Conservation (phyloP, 2,329 filamentous ascomycete genomes). For the Pestalotiopsis sp. region DNA sequence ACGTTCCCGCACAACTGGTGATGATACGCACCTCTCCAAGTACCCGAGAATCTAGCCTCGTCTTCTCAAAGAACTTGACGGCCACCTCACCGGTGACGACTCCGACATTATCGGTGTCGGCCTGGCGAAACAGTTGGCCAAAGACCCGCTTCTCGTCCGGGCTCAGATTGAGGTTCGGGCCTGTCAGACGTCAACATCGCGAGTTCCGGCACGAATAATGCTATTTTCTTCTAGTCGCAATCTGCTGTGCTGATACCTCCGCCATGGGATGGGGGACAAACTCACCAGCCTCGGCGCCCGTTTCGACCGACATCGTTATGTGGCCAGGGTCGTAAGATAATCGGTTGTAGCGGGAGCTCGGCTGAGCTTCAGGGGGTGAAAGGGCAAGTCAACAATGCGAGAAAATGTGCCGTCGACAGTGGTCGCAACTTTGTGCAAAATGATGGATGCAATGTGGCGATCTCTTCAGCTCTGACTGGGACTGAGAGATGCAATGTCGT, state of each 20-base stretch:
- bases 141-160: slow-evolving; percentile 93
- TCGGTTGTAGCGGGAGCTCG: slow-evolving; percentile 23
- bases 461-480: background rate
- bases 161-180: slow-evolving; percentile 78
- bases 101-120: slow-evolving; percentile 86
- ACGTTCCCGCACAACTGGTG: background rate
- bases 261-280: background rate
- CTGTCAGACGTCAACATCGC: slow-evolving; percentile 36
- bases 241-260: background rate
- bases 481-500: background rate
- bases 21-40: slow-evolving; percentile 73
- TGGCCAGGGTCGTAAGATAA: slow-evolving; percentile 24
- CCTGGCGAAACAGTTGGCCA: slow-evolving; percentile 88
- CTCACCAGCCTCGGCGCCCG: slow-evolving; percentile 22
- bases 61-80: slow-evolving; percentile 98
- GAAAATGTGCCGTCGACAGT: background rate
- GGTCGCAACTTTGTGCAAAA: background rate
- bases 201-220: slow-evolving; percentile 18
- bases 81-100: slow-evolving; percentile 95
- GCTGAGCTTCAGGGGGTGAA: slow-evolving; percentile 8
- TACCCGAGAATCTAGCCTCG: slow-evolving; percentile 79
- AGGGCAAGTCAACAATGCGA: background rate
- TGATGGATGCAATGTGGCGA: background rate
- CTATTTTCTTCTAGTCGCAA: background rate
- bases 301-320: slow-evolving; percentile 31